These are phyloP conservation scores for Cichorium intybus DNA, from an alignment of 140 eudicot species.

Conservation along the genomic window DNA sequence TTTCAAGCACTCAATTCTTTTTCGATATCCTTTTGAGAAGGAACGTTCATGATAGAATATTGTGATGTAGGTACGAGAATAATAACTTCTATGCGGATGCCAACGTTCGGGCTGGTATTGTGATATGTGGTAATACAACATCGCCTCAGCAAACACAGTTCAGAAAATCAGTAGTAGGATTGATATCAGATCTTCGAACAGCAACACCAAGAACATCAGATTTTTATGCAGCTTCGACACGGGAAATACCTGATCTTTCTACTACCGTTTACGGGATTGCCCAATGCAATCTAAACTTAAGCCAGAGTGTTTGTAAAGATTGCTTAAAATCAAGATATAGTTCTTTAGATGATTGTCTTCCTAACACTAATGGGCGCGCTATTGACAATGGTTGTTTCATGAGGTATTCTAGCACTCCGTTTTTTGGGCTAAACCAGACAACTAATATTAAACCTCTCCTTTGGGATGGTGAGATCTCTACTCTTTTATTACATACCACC, in stretches of 20 bases:
- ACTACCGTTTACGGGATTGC: constrained; percentile 36
- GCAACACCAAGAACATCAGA: constrained; percentile 51
- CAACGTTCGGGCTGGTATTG: constrained; percentile 42
- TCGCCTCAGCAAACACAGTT: constrained; percentile 43
- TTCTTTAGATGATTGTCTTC: constrained; percentile 36
- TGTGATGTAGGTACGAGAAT: constrained; percentile 54
- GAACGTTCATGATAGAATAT: neutral
- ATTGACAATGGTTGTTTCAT: constrained; percentile 25
- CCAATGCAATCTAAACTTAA: constrained; percentile 39
- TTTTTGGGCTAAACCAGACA: constrained; percentile 31
- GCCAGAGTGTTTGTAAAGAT: constrained; percentile 29
- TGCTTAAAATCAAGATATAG: constrained; percentile 33
- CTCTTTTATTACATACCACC: neutral
- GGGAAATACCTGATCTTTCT: constrained; percentile 1
- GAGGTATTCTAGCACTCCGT: constrained; percentile 32
- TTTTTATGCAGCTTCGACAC: constrained; percentile 36
- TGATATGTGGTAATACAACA: constrained; percentile 48
- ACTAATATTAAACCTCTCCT: constrained; percentile 40
- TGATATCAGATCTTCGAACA: constrained; percentile 39
- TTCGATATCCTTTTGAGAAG: neutral
- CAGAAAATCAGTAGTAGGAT: constrained; percentile 19
- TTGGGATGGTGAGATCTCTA: constrained; percentile 36
- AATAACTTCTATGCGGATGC: constrained; percentile 44
- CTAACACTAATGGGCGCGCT: constrained; percentile 36
- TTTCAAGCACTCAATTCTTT: too few species aligned